phyloP scores from a whole-genome alignment of 2,329 filamentous ascomycete genomes.

The Colletotrichum endophyticum region DNA sequence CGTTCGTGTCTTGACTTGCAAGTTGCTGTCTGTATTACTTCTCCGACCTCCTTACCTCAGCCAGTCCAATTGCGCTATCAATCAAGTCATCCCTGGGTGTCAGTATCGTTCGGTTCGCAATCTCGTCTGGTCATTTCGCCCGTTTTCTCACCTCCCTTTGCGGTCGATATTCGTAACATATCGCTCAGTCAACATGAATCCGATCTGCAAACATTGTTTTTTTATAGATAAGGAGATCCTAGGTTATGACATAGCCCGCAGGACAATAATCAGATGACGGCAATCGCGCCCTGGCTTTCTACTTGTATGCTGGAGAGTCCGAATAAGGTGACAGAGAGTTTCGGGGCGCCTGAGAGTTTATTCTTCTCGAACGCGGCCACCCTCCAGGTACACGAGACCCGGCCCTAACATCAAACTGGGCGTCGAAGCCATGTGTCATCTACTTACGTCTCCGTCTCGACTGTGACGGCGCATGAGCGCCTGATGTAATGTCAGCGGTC shows the following conservation, averaged over 20 bases:
- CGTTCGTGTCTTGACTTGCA: slow-evolving; percentile 5
- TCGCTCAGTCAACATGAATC: not conserved
- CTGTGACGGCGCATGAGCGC: not conserved
- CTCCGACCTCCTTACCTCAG: slow-evolving; percentile 10
- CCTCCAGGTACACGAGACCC: not conserved
- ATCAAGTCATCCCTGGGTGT: not conserved
- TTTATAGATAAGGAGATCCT: not conserved
- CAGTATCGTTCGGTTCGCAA: not conserved
- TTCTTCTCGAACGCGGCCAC: not conserved
- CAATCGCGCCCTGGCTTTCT: not conserved
- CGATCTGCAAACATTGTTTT: not conserved
- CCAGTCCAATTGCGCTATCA: not conserved
- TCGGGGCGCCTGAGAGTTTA: not conserved
- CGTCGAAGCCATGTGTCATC: not conserved
- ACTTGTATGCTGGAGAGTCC: not conserved
- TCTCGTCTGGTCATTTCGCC: not conserved
- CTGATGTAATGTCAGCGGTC: not conserved
- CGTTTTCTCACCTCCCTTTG: not conserved
- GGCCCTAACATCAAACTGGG: not conserved
- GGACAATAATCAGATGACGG: slow-evolving; percentile 1
- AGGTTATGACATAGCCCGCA: not conserved
- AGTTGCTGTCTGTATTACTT: not conserved
- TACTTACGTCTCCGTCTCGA: not conserved
- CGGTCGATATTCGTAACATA: not conserved
- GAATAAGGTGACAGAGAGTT: not conserved